Evolutionary conservation across 495 filamentous ascomycete genomes (phyloP).

Genomic region (Hypoxylon cercidicola): DNA sequence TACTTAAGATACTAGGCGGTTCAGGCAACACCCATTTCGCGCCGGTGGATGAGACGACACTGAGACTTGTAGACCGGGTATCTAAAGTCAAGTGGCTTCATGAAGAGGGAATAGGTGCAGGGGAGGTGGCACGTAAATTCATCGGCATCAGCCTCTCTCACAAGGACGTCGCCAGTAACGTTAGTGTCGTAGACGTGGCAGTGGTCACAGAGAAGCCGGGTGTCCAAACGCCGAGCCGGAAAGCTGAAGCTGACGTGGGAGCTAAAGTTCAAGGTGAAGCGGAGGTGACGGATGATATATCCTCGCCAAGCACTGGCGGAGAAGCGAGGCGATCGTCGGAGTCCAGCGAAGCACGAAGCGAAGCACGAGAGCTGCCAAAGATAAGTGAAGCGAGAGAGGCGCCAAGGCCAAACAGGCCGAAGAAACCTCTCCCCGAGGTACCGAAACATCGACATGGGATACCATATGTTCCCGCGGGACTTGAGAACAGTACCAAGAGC

Average conservation of each 20-base stretch:
- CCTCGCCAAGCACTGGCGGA: constrained; percentile 1
- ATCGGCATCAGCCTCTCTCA: constrained; percentile 62
- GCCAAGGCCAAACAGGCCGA: constrained; percentile 46
- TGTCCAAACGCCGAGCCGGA: constrained; percentile 81
- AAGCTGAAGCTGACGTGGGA: constrained; percentile 49
- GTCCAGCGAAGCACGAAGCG: not conserved
- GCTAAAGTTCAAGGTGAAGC: constrained; percentile 5
- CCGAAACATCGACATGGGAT: constrained; percentile 60
- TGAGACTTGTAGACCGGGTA: constrained; percentile 84
- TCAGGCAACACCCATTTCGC: constrained; percentile 81
- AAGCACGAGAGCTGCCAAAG: constrained; percentile 29
- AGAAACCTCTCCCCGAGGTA: constrained; percentile 58
- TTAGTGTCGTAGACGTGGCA: constrained; percentile 82
- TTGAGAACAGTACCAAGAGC: constrained; percentile 41
- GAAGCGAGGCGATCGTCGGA: constrained; percentile 20
- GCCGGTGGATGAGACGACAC: constrained; percentile 89
- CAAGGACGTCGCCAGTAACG: constrained; percentile 60
- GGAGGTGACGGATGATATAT: constrained; percentile 12
- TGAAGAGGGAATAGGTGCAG: constrained; percentile 52
- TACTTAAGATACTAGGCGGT: constrained; percentile 74
- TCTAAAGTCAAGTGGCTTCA: constrained; percentile 83
- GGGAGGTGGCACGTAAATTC: constrained; percentile 57
- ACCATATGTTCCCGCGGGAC: constrained; percentile 48
- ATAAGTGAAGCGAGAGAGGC: constrained; percentile 21
- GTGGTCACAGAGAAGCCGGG: constrained; percentile 85